Evolutionary conservation across 305 asterid species (phyloP).

Genomic region (Fraxinus albicans): DNA sequence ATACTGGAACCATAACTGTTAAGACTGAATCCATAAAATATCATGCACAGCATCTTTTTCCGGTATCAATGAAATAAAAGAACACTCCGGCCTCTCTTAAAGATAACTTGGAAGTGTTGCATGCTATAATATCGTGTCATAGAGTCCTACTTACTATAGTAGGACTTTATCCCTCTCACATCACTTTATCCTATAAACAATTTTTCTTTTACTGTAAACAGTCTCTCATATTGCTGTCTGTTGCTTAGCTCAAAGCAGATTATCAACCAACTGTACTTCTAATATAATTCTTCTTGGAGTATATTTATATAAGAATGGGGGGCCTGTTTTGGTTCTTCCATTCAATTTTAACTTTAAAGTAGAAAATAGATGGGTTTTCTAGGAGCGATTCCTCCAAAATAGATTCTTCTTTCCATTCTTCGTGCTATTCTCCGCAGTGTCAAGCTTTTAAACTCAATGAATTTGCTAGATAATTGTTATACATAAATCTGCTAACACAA

Average conservation of each 20-base stretch:
- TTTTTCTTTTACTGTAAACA: background rate
- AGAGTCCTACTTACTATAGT: background rate
- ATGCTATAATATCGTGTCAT: background rate
- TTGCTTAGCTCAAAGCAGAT: background rate
- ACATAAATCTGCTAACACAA: background rate
- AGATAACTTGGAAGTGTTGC: background rate
- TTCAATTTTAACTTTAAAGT: background rate
- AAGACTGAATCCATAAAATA: background rate
- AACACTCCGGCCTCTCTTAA: background rate
- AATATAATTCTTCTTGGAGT: background rate
- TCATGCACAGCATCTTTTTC: background rate
- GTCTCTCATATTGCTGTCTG: background rate
- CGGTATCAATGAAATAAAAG: background rate
- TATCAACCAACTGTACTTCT: background rate
- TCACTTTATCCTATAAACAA: background rate
- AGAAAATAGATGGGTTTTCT: background rate
- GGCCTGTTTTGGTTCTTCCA: background rate
- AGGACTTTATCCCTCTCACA: background rate
- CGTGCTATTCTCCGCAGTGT: background rate
- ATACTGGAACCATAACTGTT: background rate
- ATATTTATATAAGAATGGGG: background rate
- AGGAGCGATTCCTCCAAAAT: background rate
- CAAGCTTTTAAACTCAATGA: background rate
- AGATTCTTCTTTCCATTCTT: background rate
- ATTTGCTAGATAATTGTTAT: background rate